Conservation (phyloP, 1,139 yeast genomes). For the Wickerhamomyces sp. region DNA sequence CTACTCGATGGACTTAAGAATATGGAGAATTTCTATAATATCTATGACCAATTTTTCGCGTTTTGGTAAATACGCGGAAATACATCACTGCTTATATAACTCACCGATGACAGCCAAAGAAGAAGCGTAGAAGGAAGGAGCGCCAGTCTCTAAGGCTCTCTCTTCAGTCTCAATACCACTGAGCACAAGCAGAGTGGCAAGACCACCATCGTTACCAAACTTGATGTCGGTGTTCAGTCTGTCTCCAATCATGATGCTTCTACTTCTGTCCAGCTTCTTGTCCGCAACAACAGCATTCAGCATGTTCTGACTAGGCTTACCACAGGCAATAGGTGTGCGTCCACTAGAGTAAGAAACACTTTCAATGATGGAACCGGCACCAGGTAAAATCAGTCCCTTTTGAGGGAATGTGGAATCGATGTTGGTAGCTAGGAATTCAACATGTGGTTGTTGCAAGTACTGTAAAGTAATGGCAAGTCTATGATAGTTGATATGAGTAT, state of each 20-base stretch:
- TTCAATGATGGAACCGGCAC: constrained; percentile 91
- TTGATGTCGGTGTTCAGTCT: constrained; percentile 91
- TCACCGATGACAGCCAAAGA: constrained; percentile 76
- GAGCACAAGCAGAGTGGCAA: constrained; percentile 75
- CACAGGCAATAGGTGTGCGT: constrained; percentile 75
- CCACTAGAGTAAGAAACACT: constrained; percentile 74
- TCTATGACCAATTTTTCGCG: too few relatives aligned
- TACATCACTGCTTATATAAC: constrained; percentile 24
- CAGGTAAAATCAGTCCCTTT: constrained; percentile 80
- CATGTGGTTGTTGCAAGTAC: constrained; percentile 61
- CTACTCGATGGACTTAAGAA: too few relatives aligned
- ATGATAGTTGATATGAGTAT: constrained; percentile 69
- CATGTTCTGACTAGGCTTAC: constrained; percentile 90
- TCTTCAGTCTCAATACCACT: constrained; percentile 85
- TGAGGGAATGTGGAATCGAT: constrained; percentile 93
- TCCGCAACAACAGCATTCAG: constrained; percentile 82
- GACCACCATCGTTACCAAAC: constrained; percentile 84
- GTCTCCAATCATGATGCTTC: constrained; percentile 93
- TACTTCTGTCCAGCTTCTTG: constrained; percentile 46
- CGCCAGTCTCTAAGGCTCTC: constrained; percentile 39
- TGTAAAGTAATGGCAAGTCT: constrained; percentile 79
- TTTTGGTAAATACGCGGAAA: background rate
- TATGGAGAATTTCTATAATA: too few relatives aligned
- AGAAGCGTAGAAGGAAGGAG: constrained; percentile 67
- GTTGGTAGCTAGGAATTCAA: constrained; percentile 89